A percentile compares a stretch with the other conserved stretches of the same genome.
Evolutionary conservation across 73 alveolate genomes (phyloP).

Genomic region (Symbiodinium pilosum): DNA sequence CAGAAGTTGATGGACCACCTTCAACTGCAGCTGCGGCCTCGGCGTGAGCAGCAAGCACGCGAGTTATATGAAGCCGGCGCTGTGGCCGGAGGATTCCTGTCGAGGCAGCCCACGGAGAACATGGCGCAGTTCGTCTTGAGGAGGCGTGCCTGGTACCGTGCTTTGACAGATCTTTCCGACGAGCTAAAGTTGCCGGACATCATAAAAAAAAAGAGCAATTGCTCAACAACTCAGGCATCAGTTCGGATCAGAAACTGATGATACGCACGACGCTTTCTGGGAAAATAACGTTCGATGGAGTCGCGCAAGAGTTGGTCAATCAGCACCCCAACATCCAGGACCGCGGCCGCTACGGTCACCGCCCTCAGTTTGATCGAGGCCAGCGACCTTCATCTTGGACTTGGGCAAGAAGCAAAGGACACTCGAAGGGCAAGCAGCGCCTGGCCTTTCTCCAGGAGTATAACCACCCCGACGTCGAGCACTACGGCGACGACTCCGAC

Average conservation of each 20-base stretch:
- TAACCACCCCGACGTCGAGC: background rate
- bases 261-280: background rate
- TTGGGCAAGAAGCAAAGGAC: background rate
- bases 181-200: background rate
- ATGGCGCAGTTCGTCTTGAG: background rate
- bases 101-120: background rate
- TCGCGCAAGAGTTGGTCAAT: background rate
- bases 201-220: background rate
- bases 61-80: constrained; percentile 23
- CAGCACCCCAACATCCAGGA: background rate
- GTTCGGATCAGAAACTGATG: background rate
- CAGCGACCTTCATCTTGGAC: background rate
- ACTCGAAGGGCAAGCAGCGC: background rate
- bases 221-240: background rate
- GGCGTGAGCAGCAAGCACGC: background rate
- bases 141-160: background rate
- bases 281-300: background rate
- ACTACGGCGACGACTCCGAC: background rate
- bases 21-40: constrained; percentile 46
- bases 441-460: background rate
- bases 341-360: background rate
- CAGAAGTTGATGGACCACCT: background rate
- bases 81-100: background rate
- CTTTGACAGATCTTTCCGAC: background rate
- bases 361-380: background rate